Base-by-base conservation (phyloP, 345 rosid genomes). In the Salix udensis region DNA sequence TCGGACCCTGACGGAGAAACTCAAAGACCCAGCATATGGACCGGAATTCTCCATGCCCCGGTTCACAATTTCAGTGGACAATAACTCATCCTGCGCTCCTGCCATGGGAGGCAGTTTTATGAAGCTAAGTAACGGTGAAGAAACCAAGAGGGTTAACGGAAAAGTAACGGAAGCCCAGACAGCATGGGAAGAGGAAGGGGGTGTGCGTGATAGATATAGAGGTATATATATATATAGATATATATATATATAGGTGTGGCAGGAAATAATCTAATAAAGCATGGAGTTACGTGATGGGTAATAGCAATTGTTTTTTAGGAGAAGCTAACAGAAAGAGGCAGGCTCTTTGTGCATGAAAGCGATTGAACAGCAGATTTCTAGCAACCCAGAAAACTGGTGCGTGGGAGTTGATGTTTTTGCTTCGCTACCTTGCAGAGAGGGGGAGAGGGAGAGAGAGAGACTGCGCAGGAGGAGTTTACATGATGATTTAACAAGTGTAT, bases 11-110 rank as follows among this genome's bases (percentile, higher is more conserved):
- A 87, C 87, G 0, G 86, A 83, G 85, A 86, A 85, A 64, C 71
- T 77, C 72, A 79, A 65, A 26, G 91, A 84, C n/a, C 89, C 87
- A 16, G 88, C 86, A 26, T 83, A 48, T 21, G 86, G 81, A 12
- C 85, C 84, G 0, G 87, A 81, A 48, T 79, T 83, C 70, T 82
- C 81, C 13, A 79, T 66, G 19, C 84, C 91, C 50, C 73, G 80
- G 68, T 88, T 86, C 68, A 87, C 73, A 37, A 89, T 92, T 83
- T 92, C 91, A 1, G 91, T 74, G 28, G 86, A 84, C 15, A 79
- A 74, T 1, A 39, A 61, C 21, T 85, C 37, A 34, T 34, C 82
- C 4, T 77, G 80, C 81, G 81, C 81, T 70, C 67, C 75, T 11
- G 73, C 81, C 88, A 87, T 86, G 1, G 67, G 12, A 6, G 77